Conservation (phyloP, 345 rosid genomes). For the Lagerstroemia speciosa region DNA sequence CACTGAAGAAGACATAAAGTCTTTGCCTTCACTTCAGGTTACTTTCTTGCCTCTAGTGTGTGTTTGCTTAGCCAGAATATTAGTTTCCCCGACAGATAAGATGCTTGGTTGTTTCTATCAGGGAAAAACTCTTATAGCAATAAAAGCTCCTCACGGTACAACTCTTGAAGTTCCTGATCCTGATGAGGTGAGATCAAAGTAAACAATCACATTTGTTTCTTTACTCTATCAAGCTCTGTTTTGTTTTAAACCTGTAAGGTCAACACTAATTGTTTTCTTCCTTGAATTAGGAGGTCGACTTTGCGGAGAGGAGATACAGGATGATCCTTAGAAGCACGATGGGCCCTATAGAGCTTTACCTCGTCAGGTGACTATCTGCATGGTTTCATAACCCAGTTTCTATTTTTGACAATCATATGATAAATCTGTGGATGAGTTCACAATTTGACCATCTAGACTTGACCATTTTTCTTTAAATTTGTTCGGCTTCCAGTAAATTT, state of each 20-base stretch:
- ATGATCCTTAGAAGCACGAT: conserved; percentile 88
- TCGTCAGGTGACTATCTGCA: conserved; percentile 54
- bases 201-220: conserved; percentile 4
- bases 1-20: conserved; percentile 92
- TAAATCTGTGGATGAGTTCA: background rate
- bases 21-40: conserved; percentile 85
- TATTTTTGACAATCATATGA: background rate
- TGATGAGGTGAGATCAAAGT: conserved; percentile 62
- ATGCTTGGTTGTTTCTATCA: conserved; percentile 20
- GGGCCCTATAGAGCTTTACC: conserved; percentile 97
- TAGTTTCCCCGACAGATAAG: conserved; percentile 4
- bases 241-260: background rate
- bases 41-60: conserved; percentile 13
- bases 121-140: conserved; percentile 89
- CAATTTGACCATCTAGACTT: background rate
- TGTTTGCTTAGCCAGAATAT: conserved; percentile 4
- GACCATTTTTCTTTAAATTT: background rate
- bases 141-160: conserved; percentile 98
- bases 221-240: background rate
- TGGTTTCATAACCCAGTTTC: background rate
- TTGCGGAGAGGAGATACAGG: conserved; percentile 82
- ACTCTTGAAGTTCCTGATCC: conserved; percentile 99
- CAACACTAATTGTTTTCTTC: background rate
- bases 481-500: background rate
- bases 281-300: conserved; percentile 61